Percentiles rank a stretch among this genome's conserved stretches.
phyloP scores from a whole-genome alignment of 176 grass and related monocot genomes.

The Saccharum spontaneum region DNA sequence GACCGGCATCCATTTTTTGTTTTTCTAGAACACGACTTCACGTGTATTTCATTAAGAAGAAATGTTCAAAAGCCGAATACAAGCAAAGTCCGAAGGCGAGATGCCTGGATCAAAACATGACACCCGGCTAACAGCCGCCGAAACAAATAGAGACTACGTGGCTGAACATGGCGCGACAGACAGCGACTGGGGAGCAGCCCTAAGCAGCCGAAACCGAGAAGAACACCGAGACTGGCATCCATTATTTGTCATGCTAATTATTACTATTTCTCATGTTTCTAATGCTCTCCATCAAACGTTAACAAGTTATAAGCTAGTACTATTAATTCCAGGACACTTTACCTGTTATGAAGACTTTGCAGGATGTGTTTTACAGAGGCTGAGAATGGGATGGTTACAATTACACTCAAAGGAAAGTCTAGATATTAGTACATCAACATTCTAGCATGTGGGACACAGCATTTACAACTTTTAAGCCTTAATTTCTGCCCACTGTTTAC shows the following conservation, averaged over 20 bases:
- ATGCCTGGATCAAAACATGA: no score
- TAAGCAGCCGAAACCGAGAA: no score
- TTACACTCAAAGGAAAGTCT: neutral
- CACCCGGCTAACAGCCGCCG: no score
- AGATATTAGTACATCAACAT: neutral
- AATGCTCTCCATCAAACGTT: neutral
- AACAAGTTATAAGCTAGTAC: neutral
- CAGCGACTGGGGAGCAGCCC: no score
- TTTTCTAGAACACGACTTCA: no score
- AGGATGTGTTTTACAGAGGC: neutral
- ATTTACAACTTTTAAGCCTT: neutral
- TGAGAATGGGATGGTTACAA: neutral
- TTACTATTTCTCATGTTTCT: neutral
- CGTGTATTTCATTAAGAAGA: no score
- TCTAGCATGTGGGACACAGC: neutral
- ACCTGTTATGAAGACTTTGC: neutral
- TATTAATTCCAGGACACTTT: neutral
- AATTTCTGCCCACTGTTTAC: neutral
- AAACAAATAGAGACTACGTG: no score
- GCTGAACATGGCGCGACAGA: no score
- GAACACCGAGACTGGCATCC: no score
- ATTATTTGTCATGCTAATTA: neutral
- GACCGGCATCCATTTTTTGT: neutral
- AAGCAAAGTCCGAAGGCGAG: no score
- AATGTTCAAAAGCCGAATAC: no score